Conservation (phyloP, 2,329 filamentous ascomycete species). For the Tolypocladium inflatum region DNA sequence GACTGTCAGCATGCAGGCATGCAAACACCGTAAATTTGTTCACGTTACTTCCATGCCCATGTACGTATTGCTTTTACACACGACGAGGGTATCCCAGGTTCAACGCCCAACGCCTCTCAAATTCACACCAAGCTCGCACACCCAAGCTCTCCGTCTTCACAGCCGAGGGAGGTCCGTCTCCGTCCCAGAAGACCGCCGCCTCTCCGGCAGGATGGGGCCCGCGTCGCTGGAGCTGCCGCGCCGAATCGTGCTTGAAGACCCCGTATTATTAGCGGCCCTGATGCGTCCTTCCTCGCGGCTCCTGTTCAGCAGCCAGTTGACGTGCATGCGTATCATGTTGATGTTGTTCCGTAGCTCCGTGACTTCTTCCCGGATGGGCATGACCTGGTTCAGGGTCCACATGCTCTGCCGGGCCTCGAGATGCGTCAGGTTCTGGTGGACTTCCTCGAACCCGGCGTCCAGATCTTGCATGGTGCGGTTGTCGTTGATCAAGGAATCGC, state of each 20-base stretch:
- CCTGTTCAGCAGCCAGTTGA: slow-evolving; percentile 47
- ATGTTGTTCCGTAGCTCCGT: slow-evolving; percentile 48
- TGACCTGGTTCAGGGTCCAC: slow-evolving; percentile 51
- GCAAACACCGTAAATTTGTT: background rate
- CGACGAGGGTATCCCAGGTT: background rate
- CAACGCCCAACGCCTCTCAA: background rate
- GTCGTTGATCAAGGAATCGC: slow-evolving; percentile 39
- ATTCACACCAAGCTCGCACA: background rate
- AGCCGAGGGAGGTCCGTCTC: slow-evolving; percentile 29
- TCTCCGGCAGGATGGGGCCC: slow-evolving; percentile 19
- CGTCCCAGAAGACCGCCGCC: slow-evolving; percentile 25
- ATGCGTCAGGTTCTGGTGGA: slow-evolving; percentile 47
- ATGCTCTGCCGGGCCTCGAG: slow-evolving; percentile 51
- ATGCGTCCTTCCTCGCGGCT: slow-evolving; percentile 36
- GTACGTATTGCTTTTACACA: background rate
- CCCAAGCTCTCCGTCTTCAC: slow-evolving; percentile 7
- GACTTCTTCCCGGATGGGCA: slow-evolving; percentile 54
- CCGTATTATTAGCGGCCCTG: slow-evolving; percentile 25
- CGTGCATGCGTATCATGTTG: slow-evolving; percentile 49
- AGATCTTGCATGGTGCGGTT: slow-evolving; percentile 32
- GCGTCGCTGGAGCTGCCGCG: slow-evolving; percentile 19
- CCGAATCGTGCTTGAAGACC: slow-evolving; percentile 17
- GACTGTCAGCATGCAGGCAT: background rate
- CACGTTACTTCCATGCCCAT: background rate
- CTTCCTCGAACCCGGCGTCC: slow-evolving; percentile 39